Base-by-base conservation (phyloP, 495 filamentous ascomycete species). In the Penicillium coffeae region DNA sequence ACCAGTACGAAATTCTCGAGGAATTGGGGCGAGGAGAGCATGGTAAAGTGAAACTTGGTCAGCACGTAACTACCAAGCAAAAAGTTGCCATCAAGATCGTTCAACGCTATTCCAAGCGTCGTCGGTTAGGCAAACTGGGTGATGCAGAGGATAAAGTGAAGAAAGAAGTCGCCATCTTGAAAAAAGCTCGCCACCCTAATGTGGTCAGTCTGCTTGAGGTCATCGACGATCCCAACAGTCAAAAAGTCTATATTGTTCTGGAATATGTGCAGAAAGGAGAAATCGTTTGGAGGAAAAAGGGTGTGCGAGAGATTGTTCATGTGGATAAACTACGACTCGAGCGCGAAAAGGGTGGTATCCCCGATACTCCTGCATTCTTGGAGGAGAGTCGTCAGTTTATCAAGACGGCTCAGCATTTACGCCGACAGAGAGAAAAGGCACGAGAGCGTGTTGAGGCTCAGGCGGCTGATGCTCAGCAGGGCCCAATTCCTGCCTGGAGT, bases 21-120 rank as follows among this genome's bases (percentile, higher is more conserved):
- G 94, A 97, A 70, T 85, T 99, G 43, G 93, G 93, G 27, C 86
- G 92, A 35, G 93, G 93, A 33, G 86, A 93, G 48, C 93, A 99
- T 65, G 93, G 93, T 48, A 98, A 97, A 68, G 93, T 98, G 45
- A 98, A 98, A 71, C 75, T 95, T 33, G 94, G 90, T 22, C 79
- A 86, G 35, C 89, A 95, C 58, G 66, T 87, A 7, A 74, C 81
- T 25, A 91, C 84, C 0, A 80, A 80, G 45, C 87, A 94, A 46
- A 81, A 85, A 55, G 91, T 96, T 3, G 93, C 93, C 14, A 95
- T 99, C 76, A 99, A 97, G 69, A 97, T 99, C 56, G 93, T 99
- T 20, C 88, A 95, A 38, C 79, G 93, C n/a, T 92, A 88, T 58
- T 90, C 94, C 44, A 95, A 90, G 65, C 88, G 87, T 50, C 84